Evolutionary conservation across 306 rosid species (phyloP), one percentile per base, ranked within the genome.

Genomic region (Adenanthera pavonina): DNA sequence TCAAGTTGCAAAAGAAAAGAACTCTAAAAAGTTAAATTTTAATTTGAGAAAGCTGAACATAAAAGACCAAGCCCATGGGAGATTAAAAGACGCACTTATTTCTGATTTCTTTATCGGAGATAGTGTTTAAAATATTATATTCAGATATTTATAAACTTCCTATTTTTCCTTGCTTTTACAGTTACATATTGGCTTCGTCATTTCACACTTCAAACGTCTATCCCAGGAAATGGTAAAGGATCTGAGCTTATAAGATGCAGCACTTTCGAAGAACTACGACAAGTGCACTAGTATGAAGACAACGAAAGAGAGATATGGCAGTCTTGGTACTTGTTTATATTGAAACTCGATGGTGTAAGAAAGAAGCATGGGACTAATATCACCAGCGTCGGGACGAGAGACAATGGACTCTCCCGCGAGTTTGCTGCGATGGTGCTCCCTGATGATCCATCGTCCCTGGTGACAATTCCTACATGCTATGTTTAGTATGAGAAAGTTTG

Each of bases 321-420:
- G 54, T 19, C 3, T 36, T 8, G 75, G 76, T 10, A 87, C 99
- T 92, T 95, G 97, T 85, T 90, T 93, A 85, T 93, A 93, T 69
- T 92, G 94, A 69, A 94, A 91, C 84, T 89, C 92, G 81, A 93
- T 92, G 25, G 95, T 89, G 85, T 95, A 93, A 43, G 99, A 88
- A 74, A 95, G 97, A 52, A 93, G 99, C 91, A 91, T 87, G 81
- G 99, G 99, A 76, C 97, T 95, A 68, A 95, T 86, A 74, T 95
- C 99, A 66, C 88, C 82, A 73, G 96, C 93, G 80, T 95, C 99
- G 13, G 99, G 99, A 5, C 99, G 98, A 33, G 99, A 95, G 41
- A 86, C 75, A n/a, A 52, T 78, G 49, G 15, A 4, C 56, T 44
- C 14, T 49, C 19, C 19, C 6, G 54, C n/a, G 40, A 56, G 11